Evolutionary conservation across 352 stramenopile genomes (phyloP).

Genomic region (Phytophthora capsici): DNA sequence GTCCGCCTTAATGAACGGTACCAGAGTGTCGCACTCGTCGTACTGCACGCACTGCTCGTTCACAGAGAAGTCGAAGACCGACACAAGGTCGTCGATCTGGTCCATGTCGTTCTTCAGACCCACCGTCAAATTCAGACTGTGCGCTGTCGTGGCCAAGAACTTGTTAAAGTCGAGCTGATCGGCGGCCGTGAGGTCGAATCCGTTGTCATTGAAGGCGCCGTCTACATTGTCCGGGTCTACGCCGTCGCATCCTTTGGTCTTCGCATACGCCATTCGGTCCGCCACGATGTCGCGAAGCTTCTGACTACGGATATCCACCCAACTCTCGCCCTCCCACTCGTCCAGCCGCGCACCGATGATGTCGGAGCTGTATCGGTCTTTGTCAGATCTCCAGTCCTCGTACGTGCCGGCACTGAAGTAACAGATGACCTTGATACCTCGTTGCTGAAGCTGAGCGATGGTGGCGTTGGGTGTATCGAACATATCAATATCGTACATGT

Average conservation of each 20-base stretch:
- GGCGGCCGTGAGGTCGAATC: constrained; percentile 38
- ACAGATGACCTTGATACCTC: constrained; percentile 51
- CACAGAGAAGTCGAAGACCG: constrained; percentile 62
- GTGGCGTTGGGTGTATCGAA: constrained; percentile 41
- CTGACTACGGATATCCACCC: constrained; percentile 45
- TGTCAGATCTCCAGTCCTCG: constrained; percentile 58
- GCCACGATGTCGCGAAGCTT: constrained; percentile 47
- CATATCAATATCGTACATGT: constrained; percentile 51
- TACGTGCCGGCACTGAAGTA: constrained; percentile 68
- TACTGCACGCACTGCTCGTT: constrained; percentile 66
- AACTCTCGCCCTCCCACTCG: constrained; percentile 49
- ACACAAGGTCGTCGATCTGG: constrained; percentile 45
- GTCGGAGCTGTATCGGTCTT: constrained; percentile 37
- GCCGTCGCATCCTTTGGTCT: constrained; percentile 57
- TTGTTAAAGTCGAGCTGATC: constrained; percentile 59
- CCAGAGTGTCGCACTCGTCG: constrained; percentile 49
- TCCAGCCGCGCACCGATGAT: constrained; percentile 39
- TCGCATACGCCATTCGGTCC: constrained; percentile 49
- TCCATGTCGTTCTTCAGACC: constrained; percentile 64
- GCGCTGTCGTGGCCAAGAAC: constrained; percentile 49
- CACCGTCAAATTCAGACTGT: constrained; percentile 49
- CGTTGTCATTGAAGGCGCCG: constrained; percentile 46
- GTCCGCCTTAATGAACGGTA: constrained; percentile 49
- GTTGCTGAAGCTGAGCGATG: constrained; percentile 34
- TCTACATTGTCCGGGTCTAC: constrained; percentile 71